These are phyloP conservation scores for Durio zibethinus DNA, from an alignment of 345 rosid species.

Conservation along the genomic window DNA sequence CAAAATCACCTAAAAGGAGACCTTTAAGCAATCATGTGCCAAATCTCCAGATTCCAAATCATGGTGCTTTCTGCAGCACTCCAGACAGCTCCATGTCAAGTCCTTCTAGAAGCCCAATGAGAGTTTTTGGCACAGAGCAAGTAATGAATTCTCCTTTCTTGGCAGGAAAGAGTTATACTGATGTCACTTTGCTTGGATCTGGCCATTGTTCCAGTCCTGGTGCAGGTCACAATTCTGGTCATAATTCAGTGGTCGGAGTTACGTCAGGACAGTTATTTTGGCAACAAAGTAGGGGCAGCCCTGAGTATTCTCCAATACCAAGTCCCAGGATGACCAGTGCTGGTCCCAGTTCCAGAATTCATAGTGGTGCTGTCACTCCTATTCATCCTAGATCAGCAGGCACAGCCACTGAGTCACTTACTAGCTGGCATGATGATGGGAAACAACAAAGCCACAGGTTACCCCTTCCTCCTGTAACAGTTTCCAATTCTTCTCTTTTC, in stretches of 20 bases:
- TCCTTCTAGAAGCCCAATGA: conserved; percentile 74
- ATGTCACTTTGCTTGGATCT: conserved; percentile 52
- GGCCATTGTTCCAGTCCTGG: conserved; percentile 83
- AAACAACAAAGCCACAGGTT: conserved; percentile 61
- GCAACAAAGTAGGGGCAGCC: conserved; percentile 71
- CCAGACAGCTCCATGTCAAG: conserved; percentile 78
- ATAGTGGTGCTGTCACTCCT: conserved; percentile 80
- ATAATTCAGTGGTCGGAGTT: conserved; percentile 71
- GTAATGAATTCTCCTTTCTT: conserved; percentile 48
- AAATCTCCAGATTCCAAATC: conserved; percentile 50
- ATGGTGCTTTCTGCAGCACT: conserved; percentile 51
- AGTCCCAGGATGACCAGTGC: conserved; percentile 78
- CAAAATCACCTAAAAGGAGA: conserved; percentile 44
- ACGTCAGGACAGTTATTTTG: conserved; percentile 64
- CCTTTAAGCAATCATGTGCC: conserved; percentile 47
- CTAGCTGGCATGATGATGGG: conserved; percentile 59
- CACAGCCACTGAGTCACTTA: conserved; percentile 39
- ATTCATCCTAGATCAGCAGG: conserved; percentile 64
- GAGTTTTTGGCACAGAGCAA: conserved; percentile 56
- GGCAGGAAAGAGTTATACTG: conserved; percentile 54
- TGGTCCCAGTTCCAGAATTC: conserved; percentile 73
- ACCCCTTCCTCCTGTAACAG: conserved; percentile 60
- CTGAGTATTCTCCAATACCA: conserved; percentile 68
- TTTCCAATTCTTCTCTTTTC: conserved; percentile 53
- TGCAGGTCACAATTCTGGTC: conserved; percentile 72